Evolutionary conservation across 2,329 filamentous ascomycete species (phyloP), one percentile per base, ranked within the genome.

Genomic region (Amauroascus verrucosus): DNA sequence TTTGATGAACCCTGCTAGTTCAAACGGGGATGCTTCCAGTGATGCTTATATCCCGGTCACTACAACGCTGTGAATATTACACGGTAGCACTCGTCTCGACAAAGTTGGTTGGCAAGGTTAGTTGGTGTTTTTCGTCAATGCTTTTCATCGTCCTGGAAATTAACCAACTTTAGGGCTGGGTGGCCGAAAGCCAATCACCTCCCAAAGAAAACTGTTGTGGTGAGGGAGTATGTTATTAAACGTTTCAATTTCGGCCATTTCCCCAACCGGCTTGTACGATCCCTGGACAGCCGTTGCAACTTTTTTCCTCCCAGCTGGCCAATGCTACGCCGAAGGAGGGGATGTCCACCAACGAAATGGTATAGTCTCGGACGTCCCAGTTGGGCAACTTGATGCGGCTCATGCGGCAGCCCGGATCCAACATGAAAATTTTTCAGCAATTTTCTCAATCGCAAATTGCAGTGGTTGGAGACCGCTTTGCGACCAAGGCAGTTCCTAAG

Each of bases 1-100:
- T 46, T 24, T 46, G 26, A 30, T 53, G 26, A 38, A 28, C 20
- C 32, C 20, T 20, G 51, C 20, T 24, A 41, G 24, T 37, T 30
- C 49, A 47, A 48, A 50, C 30, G 49, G 55, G 48, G 48, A 35
- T 35, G 13, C 32, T 14, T 13, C 8, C 32, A 35, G 8, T 35
- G 32, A 13, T 35, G 32, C 32, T 32, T 6, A 32, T 32, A 32
- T 32, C n/a, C n/a, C n/a, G n/a, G n/a, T n/a, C n/a, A n/a, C n/a
- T 30, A 30, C 26, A 30, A 30, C 26, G 26, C 26, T 30, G n/a
- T 38, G 14, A n/a, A 38, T 18, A 38, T 38, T 41, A 41, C 18
- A 18, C 18, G 20, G 38, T 41, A 22, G 38, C 18, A 41, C 5
- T 38, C 35, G 6, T 24, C 24, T n/a, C 9, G 22, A 18, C 38